phyloP scores from a whole-genome alignment of 768 basidiomycete genomes.

The Rhodotorula toruloides region DNA sequence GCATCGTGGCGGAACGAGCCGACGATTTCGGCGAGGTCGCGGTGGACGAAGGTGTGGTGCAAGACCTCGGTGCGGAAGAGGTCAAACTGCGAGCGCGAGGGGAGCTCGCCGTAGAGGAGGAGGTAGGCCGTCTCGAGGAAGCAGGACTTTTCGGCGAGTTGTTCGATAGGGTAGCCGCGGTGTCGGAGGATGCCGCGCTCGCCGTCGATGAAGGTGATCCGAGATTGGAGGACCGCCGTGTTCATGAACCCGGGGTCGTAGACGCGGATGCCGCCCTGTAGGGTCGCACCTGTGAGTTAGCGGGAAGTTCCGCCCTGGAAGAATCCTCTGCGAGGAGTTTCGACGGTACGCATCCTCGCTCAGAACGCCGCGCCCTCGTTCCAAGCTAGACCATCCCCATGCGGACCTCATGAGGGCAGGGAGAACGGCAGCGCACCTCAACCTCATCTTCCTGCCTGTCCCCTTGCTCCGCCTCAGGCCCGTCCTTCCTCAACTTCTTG shows the following conservation, averaged over 20 bases:
- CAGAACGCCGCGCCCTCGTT: no score
- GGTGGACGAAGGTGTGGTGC: constrained; percentile 56
- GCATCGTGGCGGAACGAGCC: constrained; percentile 74
- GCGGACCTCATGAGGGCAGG: constrained; percentile 49
- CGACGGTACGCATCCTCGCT: no score
- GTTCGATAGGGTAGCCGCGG: constrained; percentile 89
- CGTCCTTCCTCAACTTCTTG: constrained; percentile 59
- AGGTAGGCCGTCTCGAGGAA: constrained; percentile 82
- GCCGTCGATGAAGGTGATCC: constrained; percentile 85
- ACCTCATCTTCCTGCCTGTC: constrained; percentile 37
- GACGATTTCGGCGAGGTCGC: constrained; percentile 29
- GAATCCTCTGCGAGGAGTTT: no score
- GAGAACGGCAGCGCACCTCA: constrained; percentile 1
- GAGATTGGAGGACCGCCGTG: constrained; percentile 45
- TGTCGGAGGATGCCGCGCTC: constrained; percentile 53
- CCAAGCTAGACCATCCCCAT: constrained; percentile 55
- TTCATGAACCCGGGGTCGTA: constrained; percentile 56
- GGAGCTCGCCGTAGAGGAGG: constrained; percentile 76
- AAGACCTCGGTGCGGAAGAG: constrained; percentile 70
- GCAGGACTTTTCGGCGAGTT: constrained; percentile 70
- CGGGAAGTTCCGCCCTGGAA: no score
- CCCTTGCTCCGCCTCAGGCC: constrained; percentile 30
- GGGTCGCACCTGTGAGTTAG: no score
- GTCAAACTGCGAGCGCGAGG: constrained; percentile 51
- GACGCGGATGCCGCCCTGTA: constrained; percentile 24